These are phyloP conservation scores for Fusarium sp. DNA, from an alignment of 2,329 filamentous ascomycete genomes.

Conservation along the genomic window DNA sequence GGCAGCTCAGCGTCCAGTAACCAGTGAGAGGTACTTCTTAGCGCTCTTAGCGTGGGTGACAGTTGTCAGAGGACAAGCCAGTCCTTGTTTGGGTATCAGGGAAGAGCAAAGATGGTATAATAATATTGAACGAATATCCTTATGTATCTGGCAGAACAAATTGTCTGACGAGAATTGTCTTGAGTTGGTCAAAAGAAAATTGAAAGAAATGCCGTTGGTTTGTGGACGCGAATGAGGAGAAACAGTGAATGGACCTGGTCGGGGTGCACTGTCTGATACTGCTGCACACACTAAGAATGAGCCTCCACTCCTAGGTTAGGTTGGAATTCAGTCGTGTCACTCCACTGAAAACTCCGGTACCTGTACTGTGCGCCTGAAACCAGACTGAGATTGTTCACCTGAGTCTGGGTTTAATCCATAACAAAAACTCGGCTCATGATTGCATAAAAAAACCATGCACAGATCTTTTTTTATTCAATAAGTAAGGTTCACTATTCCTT, in stretches of 20 bases:
- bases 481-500: not conserved
- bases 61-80: slow-evolving; percentile 34
- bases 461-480: not conserved
- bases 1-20: slow-evolving; percentile 21
- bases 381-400: slow-evolving; percentile 17
- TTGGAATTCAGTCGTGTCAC: slow-evolving; percentile 2
- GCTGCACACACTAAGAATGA: slow-evolving; percentile 21
- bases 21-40: slow-evolving; percentile 15
- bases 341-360: slow-evolving; percentile 25
- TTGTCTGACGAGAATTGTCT: not conserved
- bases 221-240: slow-evolving; percentile 23
- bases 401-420: slow-evolving; percentile 15
- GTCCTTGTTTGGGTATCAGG: not conserved
- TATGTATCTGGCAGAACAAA: not conserved
- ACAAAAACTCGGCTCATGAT: slow-evolving; percentile 13
- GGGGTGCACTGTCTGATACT: slow-evolving; percentile 20
- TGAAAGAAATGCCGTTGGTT: slow-evolving; percentile 5
- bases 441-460: slow-evolving; percentile 10
- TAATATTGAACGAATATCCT: not conserved
- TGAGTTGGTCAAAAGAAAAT: slow-evolving; percentile 6
- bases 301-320: slow-evolving; percentile 25
- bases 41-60: slow-evolving; percentile 36
- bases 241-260: slow-evolving; percentile 7
- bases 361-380: slow-evolving; percentile 10
- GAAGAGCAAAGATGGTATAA: not conserved